Percentiles rank a stretch among this genome's conserved stretches.
phyloP scores from a whole-genome alignment of 352 stramenopile species.

The Phytopythium delawarense region DNA sequence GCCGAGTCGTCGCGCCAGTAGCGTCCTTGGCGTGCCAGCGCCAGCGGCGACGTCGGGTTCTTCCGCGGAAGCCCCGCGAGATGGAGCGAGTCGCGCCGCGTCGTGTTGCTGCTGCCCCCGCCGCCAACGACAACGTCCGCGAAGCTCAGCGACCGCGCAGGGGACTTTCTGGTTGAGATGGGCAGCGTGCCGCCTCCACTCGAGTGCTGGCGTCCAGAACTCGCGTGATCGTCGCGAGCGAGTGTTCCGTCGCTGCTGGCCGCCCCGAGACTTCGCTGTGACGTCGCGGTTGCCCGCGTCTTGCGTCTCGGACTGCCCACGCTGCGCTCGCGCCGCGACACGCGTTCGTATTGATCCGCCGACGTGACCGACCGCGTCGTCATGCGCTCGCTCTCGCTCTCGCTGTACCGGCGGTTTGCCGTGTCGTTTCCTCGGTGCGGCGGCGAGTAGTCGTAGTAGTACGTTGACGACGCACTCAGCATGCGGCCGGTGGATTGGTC shows the following conservation, averaged over 20 bases:
- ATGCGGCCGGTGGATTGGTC: background rate
- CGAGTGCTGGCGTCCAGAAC: background rate
- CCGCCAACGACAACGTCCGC: slow-evolving; percentile 77
- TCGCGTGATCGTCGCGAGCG: background rate
- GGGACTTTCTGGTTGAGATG: slow-evolving; percentile 46
- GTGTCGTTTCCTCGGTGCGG: slow-evolving; percentile 12
- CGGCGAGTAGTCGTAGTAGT: slow-evolving; percentile 23
- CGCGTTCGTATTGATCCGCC: slow-evolving; percentile 43
- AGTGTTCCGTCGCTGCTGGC: slow-evolving; percentile 6
- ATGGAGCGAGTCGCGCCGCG: slow-evolving; percentile 11
- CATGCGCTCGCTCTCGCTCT: slow-evolving; percentile 61
- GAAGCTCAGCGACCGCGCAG: slow-evolving; percentile 80
- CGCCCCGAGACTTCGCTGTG: slow-evolving; percentile 8
- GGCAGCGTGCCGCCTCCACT: slow-evolving; percentile 14
- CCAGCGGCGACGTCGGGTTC: slow-evolving; percentile 39
- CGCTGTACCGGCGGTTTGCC: slow-evolving; percentile 62
- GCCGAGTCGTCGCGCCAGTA: slow-evolving; percentile 55
- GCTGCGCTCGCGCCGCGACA: slow-evolving; percentile 16
- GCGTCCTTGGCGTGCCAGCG: slow-evolving; percentile 27
- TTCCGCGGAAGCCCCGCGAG: slow-evolving; percentile 4
- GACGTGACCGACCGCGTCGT: slow-evolving; percentile 54
- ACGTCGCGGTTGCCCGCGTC: slow-evolving; percentile 10
- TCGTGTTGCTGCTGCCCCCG: slow-evolving; percentile 12
- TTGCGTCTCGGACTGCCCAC: slow-evolving; percentile 36
- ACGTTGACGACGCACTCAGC: slow-evolving; percentile 4